These are phyloP conservation scores for Aspergillus conjunctus DNA, from an alignment of 495 filamentous ascomycete genomes.

Conservation along the genomic window DNA sequence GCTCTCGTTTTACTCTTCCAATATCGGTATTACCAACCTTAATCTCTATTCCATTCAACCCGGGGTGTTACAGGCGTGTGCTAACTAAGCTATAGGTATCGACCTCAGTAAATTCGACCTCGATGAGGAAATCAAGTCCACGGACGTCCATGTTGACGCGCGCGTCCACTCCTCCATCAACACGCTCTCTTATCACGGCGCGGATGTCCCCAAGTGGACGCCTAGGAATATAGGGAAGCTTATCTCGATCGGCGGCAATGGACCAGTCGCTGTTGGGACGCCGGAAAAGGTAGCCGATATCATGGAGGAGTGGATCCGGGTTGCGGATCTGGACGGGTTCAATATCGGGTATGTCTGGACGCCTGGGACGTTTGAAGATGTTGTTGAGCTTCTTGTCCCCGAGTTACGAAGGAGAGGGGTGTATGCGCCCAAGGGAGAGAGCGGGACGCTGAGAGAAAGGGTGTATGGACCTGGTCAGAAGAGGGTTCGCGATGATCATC, in stretches of 20 bases:
- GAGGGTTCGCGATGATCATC: slow-evolving; percentile 54
- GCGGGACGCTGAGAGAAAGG: slow-evolving; percentile 58
- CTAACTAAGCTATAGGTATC: slow-evolving; percentile 48
- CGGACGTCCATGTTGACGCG: slow-evolving; percentile 51
- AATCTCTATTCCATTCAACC: slow-evolving; percentile 10
- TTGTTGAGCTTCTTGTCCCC: slow-evolving; percentile 60
- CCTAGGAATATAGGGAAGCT: slow-evolving; percentile 55
- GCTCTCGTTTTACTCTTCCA: slow-evolving; percentile 42
- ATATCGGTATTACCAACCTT: slow-evolving; percentile 58
- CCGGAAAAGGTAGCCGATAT: slow-evolving; percentile 59
- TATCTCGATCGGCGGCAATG: slow-evolving; percentile 58
- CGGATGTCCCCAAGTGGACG: slow-evolving; percentile 55
- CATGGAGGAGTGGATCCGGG: slow-evolving; percentile 59
- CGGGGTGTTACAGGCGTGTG: background rate
- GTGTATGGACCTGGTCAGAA: slow-evolving; percentile 59
- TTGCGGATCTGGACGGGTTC: slow-evolving; percentile 63
- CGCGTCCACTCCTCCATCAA: slow-evolving; percentile 54
- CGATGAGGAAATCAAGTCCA: slow-evolving; percentile 56
- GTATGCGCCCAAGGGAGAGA: slow-evolving; percentile 40
- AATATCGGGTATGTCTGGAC: slow-evolving; percentile 57
- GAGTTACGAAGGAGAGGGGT: slow-evolving; percentile 59
- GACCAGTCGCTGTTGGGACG: slow-evolving; percentile 55
- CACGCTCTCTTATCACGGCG: slow-evolving; percentile 50
- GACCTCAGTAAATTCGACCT: slow-evolving; percentile 57
- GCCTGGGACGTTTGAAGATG: slow-evolving; percentile 63